Percentiles rank a stretch among this genome's conserved stretches.
These are phyloP conservation scores for Xylariales sp. DNA, from an alignment of 2,329 filamentous ascomycete species.

Conservation along the genomic window DNA sequence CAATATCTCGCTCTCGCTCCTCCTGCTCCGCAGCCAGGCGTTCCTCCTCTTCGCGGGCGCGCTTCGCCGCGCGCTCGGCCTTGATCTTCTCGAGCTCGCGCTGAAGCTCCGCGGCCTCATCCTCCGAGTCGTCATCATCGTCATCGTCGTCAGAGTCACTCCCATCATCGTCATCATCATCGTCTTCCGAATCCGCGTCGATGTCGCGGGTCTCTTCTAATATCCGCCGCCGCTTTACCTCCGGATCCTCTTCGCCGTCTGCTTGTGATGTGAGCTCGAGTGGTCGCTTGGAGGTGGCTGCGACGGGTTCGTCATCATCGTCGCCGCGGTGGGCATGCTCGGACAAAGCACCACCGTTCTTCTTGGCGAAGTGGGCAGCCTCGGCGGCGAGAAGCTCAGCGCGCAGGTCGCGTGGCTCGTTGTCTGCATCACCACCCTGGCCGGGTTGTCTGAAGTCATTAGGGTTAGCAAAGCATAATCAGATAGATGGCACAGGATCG, in stretches of 20 bases:
- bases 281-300: conserved; percentile 56
- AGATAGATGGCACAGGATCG: no score
- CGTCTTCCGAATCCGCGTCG: conserved; percentile 71
- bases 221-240: conserved; percentile 80
- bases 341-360: conserved; percentile 56
- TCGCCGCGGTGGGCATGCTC: conserved; percentile 42
- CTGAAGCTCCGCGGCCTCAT: conserved; percentile 85
- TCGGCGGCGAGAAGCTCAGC: conserved; percentile 89
- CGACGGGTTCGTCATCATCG: conserved; percentile 25
- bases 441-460: no score
- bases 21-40: conserved; percentile 77
- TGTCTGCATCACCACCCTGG: conserved; percentile 79
- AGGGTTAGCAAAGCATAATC: no score
- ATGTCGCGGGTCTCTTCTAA: conserved; percentile 84
- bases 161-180: conserved; percentile 55
- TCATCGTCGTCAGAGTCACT: conserved; percentile 44
- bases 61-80: conserved; percentile 74
- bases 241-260: conserved; percentile 60
- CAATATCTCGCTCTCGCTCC: conserved; percentile 81
- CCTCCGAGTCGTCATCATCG: conserved; percentile 63
- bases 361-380: conserved; percentile 81
- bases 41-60: conserved; percentile 78
- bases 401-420: conserved; percentile 70
- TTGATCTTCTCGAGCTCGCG: conserved; percentile 93
- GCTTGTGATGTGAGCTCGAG: conserved; percentile 46